Conservation (phyloP, 2,329 filamentous ascomycete species). For the Didymella pomorum region DNA sequence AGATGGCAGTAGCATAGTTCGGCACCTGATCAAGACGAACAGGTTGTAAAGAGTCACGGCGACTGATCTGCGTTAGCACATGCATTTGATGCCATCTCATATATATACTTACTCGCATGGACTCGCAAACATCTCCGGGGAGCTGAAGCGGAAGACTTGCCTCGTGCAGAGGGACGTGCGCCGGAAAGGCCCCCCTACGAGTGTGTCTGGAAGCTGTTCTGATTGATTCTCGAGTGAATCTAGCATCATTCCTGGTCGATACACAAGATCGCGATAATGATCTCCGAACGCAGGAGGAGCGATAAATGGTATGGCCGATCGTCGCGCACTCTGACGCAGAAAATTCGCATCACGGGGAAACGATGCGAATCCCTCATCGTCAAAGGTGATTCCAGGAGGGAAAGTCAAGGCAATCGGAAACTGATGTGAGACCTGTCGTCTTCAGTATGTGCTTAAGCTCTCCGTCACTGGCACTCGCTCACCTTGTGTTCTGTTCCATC, state of each 20-base stretch:
- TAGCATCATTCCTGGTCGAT: not conserved
- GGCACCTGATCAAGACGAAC: not conserved
- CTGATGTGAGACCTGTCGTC: not conserved
- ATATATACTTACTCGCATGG: not conserved
- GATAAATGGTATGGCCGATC: not conserved
- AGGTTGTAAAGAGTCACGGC: not conserved
- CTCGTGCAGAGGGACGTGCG: not conserved
- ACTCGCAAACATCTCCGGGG: not conserved
- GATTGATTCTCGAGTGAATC: not conserved
- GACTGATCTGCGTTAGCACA: not conserved
- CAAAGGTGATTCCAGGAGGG: not conserved
- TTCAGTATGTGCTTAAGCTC: not conserved
- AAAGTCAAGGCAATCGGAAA: not conserved
- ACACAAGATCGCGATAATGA: not conserved
- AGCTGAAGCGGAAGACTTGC: not conserved
- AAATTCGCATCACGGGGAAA: not conserved
- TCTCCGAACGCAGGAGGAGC: not conserved
- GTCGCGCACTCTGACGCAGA: not conserved
- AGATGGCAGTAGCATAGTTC: not conserved
- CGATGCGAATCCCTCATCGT: not conserved
- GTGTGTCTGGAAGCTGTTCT: not conserved
- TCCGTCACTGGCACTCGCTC: not conserved
- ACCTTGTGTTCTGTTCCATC: not conserved
- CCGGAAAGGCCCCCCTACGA: not conserved
- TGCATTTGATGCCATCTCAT: not conserved